phyloP scores from a whole-genome alignment of 371 early-diverging fungal genomes.

The Apophysomyces sp. region DNA sequence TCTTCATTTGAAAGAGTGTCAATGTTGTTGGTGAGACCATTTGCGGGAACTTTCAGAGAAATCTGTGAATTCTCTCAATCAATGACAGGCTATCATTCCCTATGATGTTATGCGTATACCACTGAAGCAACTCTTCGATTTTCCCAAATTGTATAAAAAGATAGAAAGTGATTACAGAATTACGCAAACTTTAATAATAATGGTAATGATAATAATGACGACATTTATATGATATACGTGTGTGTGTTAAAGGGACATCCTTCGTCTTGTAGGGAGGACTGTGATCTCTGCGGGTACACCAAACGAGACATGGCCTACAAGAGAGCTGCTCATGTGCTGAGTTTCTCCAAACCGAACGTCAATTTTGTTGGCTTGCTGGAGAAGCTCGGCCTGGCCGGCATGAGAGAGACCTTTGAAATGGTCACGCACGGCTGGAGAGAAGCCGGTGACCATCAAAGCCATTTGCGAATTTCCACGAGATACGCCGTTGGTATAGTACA shows the following conservation, averaged over 20 bases:
- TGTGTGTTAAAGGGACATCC: neutral
- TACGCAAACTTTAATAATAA: neutral
- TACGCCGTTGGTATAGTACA: slow-evolving; percentile 11
- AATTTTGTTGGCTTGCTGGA: slow-evolving; percentile 5
- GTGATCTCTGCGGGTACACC: slow-evolving; percentile 11
- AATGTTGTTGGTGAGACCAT: too few relatives aligned
- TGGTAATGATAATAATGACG: neutral
- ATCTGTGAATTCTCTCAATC: too few relatives aligned
- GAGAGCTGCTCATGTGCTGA: neutral
- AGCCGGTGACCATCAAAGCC: slow-evolving; percentile 12
- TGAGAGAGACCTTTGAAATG: slow-evolving; percentile 11
- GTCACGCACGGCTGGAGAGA: neutral
- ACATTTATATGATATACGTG: neutral
- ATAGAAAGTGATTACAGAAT: too few relatives aligned
- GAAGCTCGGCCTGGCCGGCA: slow-evolving; percentile 4
- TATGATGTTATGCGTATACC: too few relatives aligned
- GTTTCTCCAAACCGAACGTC: slow-evolving; percentile 14
- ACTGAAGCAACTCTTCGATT: too few relatives aligned
- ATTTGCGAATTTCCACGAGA: slow-evolving; percentile 17
- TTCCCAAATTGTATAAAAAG: too few relatives aligned
- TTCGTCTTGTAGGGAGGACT: slow-evolving; percentile 6
- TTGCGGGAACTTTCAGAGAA: too few relatives aligned
- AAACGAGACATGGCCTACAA: slow-evolving; percentile 13
- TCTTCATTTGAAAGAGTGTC: too few relatives aligned
- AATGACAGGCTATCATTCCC: too few relatives aligned